Conservation (phyloP, 208 protist genomes). For the Acanthamoeba culbertsoni region DNA sequence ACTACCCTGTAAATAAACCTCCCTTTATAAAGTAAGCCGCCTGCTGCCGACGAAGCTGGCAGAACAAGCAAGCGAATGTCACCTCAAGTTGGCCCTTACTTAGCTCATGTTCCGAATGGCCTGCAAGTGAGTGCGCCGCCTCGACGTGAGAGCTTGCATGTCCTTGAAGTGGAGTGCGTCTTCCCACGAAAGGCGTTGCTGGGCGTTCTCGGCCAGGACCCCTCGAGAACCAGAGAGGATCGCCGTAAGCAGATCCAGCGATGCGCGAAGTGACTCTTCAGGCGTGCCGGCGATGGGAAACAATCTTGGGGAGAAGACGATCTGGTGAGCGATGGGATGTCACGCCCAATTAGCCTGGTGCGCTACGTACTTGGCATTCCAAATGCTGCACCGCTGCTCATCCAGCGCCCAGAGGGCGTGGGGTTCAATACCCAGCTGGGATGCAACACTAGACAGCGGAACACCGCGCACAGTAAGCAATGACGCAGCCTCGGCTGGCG, state of each 20-base stretch:
- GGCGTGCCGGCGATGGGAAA: neutral
- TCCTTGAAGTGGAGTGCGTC: conserved; percentile 6
- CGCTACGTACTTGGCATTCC: neutral
- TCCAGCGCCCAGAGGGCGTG: neutral
- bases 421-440: neutral
- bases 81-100: too few relatives aligned
- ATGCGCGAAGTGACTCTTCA: neutral
- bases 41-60: too few relatives aligned
- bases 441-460: neutral
- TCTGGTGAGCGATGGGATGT: neutral
- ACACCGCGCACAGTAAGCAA: neutral
- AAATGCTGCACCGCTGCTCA: neutral
- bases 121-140: neutral
- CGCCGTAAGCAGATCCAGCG: neutral
- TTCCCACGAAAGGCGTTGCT: neutral
- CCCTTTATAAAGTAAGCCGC: too few relatives aligned
- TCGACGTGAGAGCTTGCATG: neutral
- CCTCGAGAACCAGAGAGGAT: neutral
- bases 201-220: neutral
- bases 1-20: neutral
- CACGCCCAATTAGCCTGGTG: too few relatives aligned
- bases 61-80: too few relatives aligned
- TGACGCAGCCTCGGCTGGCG: neutral
- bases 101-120: neutral
- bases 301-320: neutral